A percentile compares a stretch with the other conserved stretches of the same genome.
These are phyloP conservation scores for Lotus japonicus DNA, from an alignment of 306 rosid genomes.

Conservation along the genomic window DNA sequence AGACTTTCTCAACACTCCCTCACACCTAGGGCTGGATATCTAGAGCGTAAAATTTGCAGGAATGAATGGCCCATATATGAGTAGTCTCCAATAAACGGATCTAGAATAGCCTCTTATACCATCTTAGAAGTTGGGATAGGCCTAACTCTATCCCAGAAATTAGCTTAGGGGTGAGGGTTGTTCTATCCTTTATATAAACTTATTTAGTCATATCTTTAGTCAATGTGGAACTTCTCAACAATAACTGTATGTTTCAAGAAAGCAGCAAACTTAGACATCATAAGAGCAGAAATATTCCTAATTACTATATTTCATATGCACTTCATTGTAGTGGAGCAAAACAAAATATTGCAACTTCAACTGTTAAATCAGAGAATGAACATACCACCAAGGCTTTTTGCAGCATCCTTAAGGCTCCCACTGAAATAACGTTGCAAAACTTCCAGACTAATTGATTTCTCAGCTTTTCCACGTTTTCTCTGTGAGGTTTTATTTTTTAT, in stretches of 20 bases:
- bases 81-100: too few relatives aligned
- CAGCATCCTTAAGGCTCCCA: constrained; percentile 94
- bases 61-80: too few relatives aligned
- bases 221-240: too few relatives aligned
- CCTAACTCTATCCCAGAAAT: too few relatives aligned
- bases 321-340: neutral
- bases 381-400: constrained; percentile 91
- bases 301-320: neutral
- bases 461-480: constrained; percentile 86
- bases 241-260: neutral
- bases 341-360: neutral
- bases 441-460: constrained; percentile 78
- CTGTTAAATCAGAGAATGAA: neutral
- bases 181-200: too few relatives aligned
- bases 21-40: too few relatives aligned
- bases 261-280: neutral
- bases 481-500: constrained; percentile 50
- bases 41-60: too few relatives aligned
- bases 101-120: too few relatives aligned
- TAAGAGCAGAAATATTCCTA: neutral
- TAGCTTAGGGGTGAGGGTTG: too few relatives aligned
- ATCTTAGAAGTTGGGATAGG: too few relatives aligned
- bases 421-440: constrained; percentile 77
- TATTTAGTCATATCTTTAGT: too few relatives aligned
- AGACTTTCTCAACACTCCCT: too few relatives aligned